Evolutionary conservation across 352 stramenopile genomes (phyloP).

Genomic region (Phytopythium montanum): DNA sequence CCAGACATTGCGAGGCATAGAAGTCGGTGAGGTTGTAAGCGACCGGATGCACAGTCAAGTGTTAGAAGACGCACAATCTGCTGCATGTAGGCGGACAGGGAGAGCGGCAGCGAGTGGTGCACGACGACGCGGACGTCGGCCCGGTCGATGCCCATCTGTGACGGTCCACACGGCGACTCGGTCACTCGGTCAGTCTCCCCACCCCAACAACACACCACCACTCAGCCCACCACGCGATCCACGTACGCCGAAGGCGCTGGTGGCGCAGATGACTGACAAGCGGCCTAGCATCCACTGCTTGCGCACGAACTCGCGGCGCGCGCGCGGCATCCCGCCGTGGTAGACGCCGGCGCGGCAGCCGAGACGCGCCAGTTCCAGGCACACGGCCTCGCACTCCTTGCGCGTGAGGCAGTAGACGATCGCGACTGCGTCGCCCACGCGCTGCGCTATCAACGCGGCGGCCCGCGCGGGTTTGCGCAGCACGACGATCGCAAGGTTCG

Average conservation of each 20-base stretch:
- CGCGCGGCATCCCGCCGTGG: conserved; percentile 52
- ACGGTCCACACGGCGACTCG: not conserved
- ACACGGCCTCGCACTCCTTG: conserved; percentile 59
- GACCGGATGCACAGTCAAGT: not conserved
- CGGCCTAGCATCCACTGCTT: conserved; percentile 80
- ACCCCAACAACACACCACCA: not conserved
- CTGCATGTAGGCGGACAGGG: conserved; percentile 64
- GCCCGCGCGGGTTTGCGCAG: conserved; percentile 31
- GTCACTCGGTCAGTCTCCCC: not conserved
- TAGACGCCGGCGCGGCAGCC: conserved; percentile 65
- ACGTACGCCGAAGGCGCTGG: conserved; percentile 70
- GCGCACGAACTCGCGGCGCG: conserved; percentile 61
- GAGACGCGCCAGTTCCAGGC: conserved; percentile 40
- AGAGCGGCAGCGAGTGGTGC: conserved; percentile 66
- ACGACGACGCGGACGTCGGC: conserved; percentile 73
- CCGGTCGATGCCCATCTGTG: conserved; percentile 79
- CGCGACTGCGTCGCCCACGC: conserved; percentile 27
- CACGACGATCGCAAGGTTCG: conserved; percentile 63
- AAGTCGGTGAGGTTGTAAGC: not conserved
- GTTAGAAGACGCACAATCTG: conserved; percentile 50
- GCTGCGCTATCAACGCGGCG: conserved; percentile 24
- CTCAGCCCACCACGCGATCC: not conserved
- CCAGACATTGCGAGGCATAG: not conserved
- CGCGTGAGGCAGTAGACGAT: conserved; percentile 81
- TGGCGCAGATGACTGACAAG: conserved; percentile 72